Evolutionary conservation across 805 yeast species (phyloP).

Genomic region (Pichia thaimueangensis): DNA sequence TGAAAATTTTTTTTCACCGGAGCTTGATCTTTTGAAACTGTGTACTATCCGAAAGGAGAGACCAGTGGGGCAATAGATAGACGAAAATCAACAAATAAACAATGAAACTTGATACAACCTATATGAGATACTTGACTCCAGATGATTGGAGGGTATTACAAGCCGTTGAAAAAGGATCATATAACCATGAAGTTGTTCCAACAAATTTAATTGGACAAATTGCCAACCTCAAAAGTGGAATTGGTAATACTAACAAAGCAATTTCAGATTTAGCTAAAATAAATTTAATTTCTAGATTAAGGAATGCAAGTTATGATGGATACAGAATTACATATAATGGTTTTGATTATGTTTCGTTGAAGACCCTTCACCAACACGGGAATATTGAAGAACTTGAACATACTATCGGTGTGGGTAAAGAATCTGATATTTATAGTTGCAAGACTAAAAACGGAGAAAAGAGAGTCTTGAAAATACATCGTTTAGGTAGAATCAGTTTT

Average conservation of each 20-base stretch:
- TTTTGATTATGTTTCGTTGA: slow-evolving; percentile 85
- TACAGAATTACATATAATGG: slow-evolving; percentile 85
- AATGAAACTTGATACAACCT: slow-evolving; percentile 90
- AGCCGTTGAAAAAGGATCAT: slow-evolving; percentile 86
- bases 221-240: slow-evolving; percentile 65
- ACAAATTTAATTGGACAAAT: slow-evolving; percentile 73
- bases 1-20: too few species aligned
- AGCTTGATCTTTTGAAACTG: too few species aligned
- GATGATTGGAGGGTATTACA: slow-evolving; percentile 88
- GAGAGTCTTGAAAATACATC: slow-evolving; percentile 80
- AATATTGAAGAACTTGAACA: slow-evolving; percentile 74
- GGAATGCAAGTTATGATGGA: slow-evolving; percentile 95
- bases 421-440: slow-evolving; percentile 87
- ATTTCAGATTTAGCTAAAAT: slow-evolving; percentile 84
- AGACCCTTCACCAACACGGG: slow-evolving; percentile 69
- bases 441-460: slow-evolving; percentile 57
- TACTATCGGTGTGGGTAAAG: slow-evolving; percentile 95
- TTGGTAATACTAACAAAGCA: slow-evolving; percentile 67
- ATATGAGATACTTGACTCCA: slow-evolving; percentile 85
- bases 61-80: neutral
- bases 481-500: slow-evolving; percentile 92
- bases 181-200: slow-evolving; percentile 93
- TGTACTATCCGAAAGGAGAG: too few species aligned
- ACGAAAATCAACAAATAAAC: slow-evolving; percentile 16
- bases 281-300: slow-evolving; percentile 64